Percentiles rank a stretch among this genome's conserved stretches.
Evolutionary conservation across 106 monocot species (phyloP).

Genomic region (Dendrobium officinale): DNA sequence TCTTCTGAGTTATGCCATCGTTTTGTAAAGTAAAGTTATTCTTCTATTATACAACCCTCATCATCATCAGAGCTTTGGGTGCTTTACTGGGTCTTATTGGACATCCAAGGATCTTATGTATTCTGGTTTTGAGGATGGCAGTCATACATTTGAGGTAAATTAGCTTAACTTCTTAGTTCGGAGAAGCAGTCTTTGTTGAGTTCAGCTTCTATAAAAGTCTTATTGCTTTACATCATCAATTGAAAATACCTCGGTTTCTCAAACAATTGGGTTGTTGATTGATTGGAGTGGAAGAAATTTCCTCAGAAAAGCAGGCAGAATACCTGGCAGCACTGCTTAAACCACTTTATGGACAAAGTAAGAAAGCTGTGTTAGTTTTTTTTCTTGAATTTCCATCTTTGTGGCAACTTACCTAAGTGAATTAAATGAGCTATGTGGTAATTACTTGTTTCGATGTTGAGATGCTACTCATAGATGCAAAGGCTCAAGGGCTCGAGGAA

Average conservation of each 20-base stretch:
- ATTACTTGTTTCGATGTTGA: conserved; percentile 44
- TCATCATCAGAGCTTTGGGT: no score
- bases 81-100: conserved; percentile 19
- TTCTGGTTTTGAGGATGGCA: conserved; percentile 82
- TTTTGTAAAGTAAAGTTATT: no score
- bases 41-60: no score
- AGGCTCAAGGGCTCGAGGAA: conserved; percentile 51
- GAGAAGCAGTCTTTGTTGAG: neutral
- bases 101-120: conserved; percentile 45
- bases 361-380: no score
- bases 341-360: no score
- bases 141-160: conserved; percentile 86
- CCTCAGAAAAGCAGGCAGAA: no score
- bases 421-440: neutral
- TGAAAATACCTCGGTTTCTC: neutral
- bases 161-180: neutral
- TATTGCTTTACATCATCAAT: neutral
- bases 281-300: conserved; percentile 77
- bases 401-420: neutral
- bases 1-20: no score
- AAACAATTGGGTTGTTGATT: conserved; percentile 92
- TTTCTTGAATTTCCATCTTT: neutral
- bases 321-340: no score
- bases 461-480: conserved; percentile 44
- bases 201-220: neutral